Evolutionary conservation across 345 rosid species (phyloP).

Genomic region (Arabis hirsuta): DNA sequence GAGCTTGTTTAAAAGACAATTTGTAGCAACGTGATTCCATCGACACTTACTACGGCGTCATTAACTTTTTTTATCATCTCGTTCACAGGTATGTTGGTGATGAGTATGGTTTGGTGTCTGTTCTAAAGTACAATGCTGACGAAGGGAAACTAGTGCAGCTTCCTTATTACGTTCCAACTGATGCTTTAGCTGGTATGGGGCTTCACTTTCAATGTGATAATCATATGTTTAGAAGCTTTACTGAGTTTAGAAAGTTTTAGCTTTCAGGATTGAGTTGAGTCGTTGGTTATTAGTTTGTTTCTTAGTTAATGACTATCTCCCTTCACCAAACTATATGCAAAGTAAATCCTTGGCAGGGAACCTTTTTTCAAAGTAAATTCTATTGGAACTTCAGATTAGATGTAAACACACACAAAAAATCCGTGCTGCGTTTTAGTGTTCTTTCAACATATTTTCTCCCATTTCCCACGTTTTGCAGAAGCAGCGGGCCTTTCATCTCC

Average conservation of each 20-base stretch:
- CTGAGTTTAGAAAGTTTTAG: constrained; percentile 5
- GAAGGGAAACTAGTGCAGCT: constrained; percentile 53
- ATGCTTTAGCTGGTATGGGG: constrained; percentile 66
- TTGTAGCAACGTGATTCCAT: constrained; percentile 8
- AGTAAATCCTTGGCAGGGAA: constrained; percentile 20
- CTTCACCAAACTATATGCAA: constrained; percentile 29
- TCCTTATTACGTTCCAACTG: constrained; percentile 73
- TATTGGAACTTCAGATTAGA: constrained; percentile 21
- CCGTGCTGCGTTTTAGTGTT: constrained; percentile 31
- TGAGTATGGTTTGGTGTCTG: constrained; percentile 74
- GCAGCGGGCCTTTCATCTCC: constrained; percentile 63
- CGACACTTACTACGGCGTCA: constrained; percentile 7
- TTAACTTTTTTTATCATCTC: constrained; percentile 23
- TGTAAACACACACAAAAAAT: constrained; percentile 19
- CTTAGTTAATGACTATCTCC: constrained; percentile 18
- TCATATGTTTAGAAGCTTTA: constrained; percentile 16
- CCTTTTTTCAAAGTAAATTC: not conserved
- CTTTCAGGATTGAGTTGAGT: constrained; percentile 6
- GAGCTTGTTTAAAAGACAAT: constrained; percentile 11
- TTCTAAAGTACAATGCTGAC: constrained; percentile 61
- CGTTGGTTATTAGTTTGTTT: constrained; percentile 27
- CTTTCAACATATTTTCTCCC: constrained; percentile 23
- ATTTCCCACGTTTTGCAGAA: constrained; percentile 55
- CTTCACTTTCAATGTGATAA: constrained; percentile 14
- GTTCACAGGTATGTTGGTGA: constrained; percentile 77